Evolutionary conservation across 148 eudicot species (phyloP).

Genomic region (Amaranthus hypochondriacus): DNA sequence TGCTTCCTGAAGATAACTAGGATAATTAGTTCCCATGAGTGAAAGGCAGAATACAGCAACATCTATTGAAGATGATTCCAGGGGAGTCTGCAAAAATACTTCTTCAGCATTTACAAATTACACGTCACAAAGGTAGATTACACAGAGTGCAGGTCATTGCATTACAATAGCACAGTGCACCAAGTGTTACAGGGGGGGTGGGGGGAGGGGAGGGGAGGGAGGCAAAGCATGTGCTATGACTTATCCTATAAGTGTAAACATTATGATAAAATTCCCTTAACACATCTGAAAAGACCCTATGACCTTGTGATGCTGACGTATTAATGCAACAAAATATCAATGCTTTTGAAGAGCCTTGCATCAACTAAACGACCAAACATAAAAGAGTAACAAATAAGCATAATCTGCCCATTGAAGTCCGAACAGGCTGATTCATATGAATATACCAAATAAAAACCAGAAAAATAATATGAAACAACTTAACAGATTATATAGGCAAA

Average conservation of each 20-base stretch:
- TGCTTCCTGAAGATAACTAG: constrained; percentile 77
- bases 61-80: constrained; percentile 68
- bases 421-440: too few species aligned
- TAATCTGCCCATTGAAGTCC: too few species aligned
- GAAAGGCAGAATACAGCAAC: constrained; percentile 93
- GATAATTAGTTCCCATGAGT: constrained; percentile 84
- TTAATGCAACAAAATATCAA: too few species aligned
- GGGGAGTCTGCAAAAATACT: constrained; percentile 67
- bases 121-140: background rate
- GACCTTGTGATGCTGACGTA: too few species aligned
- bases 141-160: background rate
- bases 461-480: too few species aligned
- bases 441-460: too few species aligned
- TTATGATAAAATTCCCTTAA: background rate
- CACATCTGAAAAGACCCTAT: background rate
- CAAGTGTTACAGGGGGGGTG: background rate
- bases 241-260: background rate
- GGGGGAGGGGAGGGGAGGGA: background rate
- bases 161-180: background rate
- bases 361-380: too few species aligned
- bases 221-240: background rate
- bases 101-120: background rate
- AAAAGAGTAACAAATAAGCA: too few species aligned
- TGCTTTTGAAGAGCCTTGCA: too few species aligned
- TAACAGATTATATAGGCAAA: too few species aligned